Conservation (phyloP, 1,284 basidiomycete species). For the Ustilago xerochloae region DNA sequence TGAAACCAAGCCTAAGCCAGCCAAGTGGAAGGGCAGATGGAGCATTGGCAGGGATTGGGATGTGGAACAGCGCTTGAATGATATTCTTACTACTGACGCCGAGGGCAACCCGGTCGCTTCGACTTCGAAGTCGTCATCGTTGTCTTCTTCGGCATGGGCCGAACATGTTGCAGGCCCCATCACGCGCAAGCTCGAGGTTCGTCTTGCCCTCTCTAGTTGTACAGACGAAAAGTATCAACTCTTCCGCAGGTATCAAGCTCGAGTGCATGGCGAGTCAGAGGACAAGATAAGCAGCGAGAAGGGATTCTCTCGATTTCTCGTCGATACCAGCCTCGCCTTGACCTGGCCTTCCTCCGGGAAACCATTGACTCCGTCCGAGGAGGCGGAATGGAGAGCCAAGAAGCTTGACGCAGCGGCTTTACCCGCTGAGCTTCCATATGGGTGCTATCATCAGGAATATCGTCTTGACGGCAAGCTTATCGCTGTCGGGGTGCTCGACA, state of each 20-base stretch:
- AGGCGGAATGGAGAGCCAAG: constrained; percentile 17
- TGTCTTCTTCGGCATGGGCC: constrained; percentile 21
- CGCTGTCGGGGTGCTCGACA: constrained; percentile 89
- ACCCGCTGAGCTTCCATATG: constrained; percentile 39
- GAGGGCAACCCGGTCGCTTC: background rate
- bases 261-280: constrained; percentile 54
- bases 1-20: constrained; percentile 28
- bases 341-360: constrained; percentile 27
- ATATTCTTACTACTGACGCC: constrained; percentile 8
- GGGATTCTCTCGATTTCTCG: constrained; percentile 60
- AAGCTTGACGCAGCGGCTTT: constrained; percentile 1
- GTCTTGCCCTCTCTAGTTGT: constrained; percentile 27
- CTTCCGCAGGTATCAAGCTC: constrained; percentile 60
- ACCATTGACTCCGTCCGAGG: constrained; percentile 12
- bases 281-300: constrained; percentile 46
- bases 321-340: constrained; percentile 35
- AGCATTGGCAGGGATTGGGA: constrained; percentile 31
- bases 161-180: constrained; percentile 38
- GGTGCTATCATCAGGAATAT: constrained; percentile 65
- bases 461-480: constrained; percentile 78
- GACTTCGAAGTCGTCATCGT: background rate
- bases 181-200: constrained; percentile 23
- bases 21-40: constrained; percentile 59
- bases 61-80: constrained; percentile 33
- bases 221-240: constrained; percentile 63